phyloP scores from a whole-genome alignment of 192 early-diverging fungal genomes.

The Physocladia obscura region DNA sequence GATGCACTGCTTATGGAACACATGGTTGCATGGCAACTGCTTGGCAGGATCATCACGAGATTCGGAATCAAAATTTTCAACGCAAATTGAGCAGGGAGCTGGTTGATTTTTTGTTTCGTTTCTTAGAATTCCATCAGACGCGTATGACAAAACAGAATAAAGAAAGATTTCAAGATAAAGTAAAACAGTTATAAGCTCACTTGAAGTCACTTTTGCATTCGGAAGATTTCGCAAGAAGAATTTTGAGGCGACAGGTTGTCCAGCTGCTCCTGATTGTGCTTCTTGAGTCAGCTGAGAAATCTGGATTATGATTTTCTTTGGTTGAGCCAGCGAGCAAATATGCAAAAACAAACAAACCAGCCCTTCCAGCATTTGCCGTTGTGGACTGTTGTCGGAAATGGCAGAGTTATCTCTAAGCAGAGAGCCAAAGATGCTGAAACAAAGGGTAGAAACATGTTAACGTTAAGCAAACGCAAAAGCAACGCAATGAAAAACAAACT shows the following conservation, averaged over 20 bases:
- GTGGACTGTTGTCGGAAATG: background rate
- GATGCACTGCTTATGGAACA: conserved; percentile 32
- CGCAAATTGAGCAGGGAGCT: conserved; percentile 25
- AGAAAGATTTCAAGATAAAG: background rate
- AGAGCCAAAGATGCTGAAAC: background rate
- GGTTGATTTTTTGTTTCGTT: background rate
- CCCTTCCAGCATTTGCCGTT: background rate
- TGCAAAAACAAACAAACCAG: background rate
- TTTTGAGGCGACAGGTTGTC: conserved; percentile 22
- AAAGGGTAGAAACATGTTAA: background rate
- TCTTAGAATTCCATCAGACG: background rate
- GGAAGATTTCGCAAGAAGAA: conserved; percentile 32
- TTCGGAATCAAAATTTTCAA: conserved; percentile 5
- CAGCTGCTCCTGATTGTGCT: background rate
- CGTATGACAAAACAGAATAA: background rate
- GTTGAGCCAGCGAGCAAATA: background rate
- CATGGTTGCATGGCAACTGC: conserved; percentile 26
- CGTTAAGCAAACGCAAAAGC: background rate
- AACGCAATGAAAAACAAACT: no score
- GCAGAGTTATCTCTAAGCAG: background rate
- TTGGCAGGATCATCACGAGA: conserved; percentile 7
- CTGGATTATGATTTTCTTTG: background rate
- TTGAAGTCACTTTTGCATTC: background rate
- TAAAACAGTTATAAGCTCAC: background rate
- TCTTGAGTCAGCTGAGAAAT: conserved; percentile 23